Conservation (phyloP, 176 grass and related monocot species). For the Stipa capillata region DNA sequence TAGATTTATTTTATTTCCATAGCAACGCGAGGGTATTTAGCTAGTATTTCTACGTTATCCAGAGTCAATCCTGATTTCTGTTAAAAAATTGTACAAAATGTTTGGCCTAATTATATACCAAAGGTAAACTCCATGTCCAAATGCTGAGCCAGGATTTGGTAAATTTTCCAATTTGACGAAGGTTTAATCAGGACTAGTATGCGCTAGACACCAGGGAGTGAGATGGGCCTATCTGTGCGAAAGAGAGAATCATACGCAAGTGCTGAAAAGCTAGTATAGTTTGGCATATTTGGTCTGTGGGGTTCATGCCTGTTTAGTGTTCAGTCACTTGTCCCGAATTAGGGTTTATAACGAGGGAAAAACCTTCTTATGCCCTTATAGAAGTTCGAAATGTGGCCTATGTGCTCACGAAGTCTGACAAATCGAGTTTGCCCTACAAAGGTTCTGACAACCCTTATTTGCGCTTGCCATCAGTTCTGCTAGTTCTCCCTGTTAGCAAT, state of each 20-base stretch:
- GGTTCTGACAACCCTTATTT: too few relatives aligned
- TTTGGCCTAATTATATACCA: background rate
- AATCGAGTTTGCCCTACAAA: too few relatives aligned
- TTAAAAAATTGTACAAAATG: background rate
- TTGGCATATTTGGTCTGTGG: background rate
- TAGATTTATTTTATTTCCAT: too few relatives aligned
- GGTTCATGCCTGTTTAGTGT: background rate
- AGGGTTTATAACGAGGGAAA: too few relatives aligned
- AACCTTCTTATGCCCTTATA: too few relatives aligned
- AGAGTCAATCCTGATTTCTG: background rate
- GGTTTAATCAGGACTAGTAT: background rate
- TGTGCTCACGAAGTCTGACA: too few relatives aligned
- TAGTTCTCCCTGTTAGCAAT: too few relatives aligned
- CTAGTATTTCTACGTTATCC: background rate
- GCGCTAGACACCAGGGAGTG: background rate
- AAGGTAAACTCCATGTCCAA: background rate
- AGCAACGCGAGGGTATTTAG: too few relatives aligned
- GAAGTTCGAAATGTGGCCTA: too few relatives aligned
- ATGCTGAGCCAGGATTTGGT: background rate
- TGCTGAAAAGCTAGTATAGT: background rate
- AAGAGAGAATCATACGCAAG: background rate
- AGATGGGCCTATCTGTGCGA: background rate
- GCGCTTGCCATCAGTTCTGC: too few relatives aligned
- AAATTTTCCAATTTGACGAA: background rate
- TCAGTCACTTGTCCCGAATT: background rate